Evolutionary conservation across 176 grass and related monocot genomes (phyloP), one percentile per base, ranked within the genome.

Genomic region (Chrysopogon serrulatus): DNA sequence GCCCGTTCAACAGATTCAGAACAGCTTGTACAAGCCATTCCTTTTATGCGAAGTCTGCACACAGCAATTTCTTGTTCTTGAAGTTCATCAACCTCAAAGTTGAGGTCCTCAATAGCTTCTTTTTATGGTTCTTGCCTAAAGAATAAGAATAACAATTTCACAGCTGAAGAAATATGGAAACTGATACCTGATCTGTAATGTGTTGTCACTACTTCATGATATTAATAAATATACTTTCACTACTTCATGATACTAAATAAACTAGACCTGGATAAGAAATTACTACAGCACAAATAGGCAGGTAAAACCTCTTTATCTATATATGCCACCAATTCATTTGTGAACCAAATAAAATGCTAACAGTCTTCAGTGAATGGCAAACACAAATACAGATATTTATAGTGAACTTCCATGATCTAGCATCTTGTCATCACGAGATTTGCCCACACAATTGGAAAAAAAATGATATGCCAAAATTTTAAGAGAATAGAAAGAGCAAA

Each of bases 1-100:
- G 93, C 77, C 45, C 87, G 71, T 80, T 99, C 96, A 31, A 99
- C 79, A 59, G 96, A 99, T 86, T 99, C 93, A 44, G 96, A 99
- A 74, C 96, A 99, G 65, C 93, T 99, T 30, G 96, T 99, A 69
- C 96, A 99, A 30, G 96, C 91, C 93, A 99, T 99, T 88, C 96
- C 93, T 89, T 92, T 99, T 79, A 99, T 99, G 36, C 91, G 85
- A 76, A 99, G 93, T 61, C 93, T 90, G 77, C 96, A 99, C 78
- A 93, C 82, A 15, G 88, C 83, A 81, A 99, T 96, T 64, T 96
- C 91, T 81, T 96, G 96, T 75, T 95, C 91, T 78, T 90, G 87
- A 85, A 93, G 83, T 82, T 96, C 93, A 72, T 85, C 83, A 2
- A 94, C 93, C 70, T 91, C 91, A 83, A 85, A 94, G 48, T 81